Percentiles rank a stretch among this genome's conserved stretches.
phyloP scores from a whole-genome alignment of 306 rosid genomes.

The Cajanus cajan region DNA sequence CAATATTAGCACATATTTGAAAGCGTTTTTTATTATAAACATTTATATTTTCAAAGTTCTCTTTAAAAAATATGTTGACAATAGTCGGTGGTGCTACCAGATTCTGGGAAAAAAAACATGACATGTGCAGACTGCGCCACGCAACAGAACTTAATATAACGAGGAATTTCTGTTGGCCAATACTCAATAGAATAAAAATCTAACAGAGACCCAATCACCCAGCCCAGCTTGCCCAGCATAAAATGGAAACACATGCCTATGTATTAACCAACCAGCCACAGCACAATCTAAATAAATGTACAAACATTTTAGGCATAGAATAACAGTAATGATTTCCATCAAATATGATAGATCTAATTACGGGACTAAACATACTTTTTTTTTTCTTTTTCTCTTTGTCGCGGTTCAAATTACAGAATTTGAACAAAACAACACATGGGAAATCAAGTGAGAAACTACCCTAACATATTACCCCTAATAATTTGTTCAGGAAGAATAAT shows the following conservation, averaged over 20 bases:
- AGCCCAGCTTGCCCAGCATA: too few relatives aligned
- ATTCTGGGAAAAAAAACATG: neutral
- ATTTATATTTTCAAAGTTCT: neutral
- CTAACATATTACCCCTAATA: slow-evolving; percentile 52
- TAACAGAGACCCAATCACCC: neutral
- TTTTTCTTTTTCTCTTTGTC: neutral
- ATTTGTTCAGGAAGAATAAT: slow-evolving; percentile 55
- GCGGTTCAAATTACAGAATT: slow-evolving; percentile 53
- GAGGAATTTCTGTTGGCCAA: neutral
- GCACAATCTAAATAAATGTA: neutral
- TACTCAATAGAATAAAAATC: neutral
- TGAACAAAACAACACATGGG: slow-evolving; percentile 45
- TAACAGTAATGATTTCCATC: slow-evolving; percentile 2
- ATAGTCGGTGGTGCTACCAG: neutral
- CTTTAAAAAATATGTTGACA: neutral
- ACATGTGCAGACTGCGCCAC: neutral
- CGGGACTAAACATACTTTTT: slow-evolving; percentile 46
- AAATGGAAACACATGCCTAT: neutral
- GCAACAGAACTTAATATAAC: neutral
- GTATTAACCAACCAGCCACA: neutral
- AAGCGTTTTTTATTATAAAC: neutral
- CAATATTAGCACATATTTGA: neutral
- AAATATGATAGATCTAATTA: slow-evolving; percentile 27
- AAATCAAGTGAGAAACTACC: slow-evolving; percentile 43
- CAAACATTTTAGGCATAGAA: neutral